These are phyloP conservation scores for Starmerella vitae DNA, from an alignment of 805 yeast genomes.

Conservation along the genomic window DNA sequence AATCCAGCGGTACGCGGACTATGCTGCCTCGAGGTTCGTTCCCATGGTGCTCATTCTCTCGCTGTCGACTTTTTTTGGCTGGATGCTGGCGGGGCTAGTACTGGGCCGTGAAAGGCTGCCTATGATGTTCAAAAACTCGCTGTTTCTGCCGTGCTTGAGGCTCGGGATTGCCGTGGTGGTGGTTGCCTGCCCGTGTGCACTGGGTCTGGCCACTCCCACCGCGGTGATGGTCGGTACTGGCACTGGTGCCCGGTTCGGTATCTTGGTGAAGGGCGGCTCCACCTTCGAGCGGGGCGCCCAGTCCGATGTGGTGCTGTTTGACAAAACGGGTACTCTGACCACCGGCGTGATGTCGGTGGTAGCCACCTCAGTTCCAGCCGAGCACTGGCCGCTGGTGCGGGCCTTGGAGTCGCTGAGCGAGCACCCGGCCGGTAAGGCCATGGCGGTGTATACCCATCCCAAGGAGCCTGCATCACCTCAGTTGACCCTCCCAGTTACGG, in stretches of 20 bases:
- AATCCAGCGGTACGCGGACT: slow-evolving; percentile 78
- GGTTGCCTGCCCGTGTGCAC: slow-evolving; percentile 97
- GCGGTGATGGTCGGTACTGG: slow-evolving; percentile 99
- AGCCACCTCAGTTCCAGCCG: slow-evolving; percentile 14
- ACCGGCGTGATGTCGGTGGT: slow-evolving; percentile 57
- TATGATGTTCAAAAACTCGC: slow-evolving; percentile 40
- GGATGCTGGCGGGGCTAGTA: slow-evolving; percentile 34
- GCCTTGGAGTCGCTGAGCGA: slow-evolving; percentile 58
- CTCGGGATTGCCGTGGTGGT: slow-evolving; percentile 84
- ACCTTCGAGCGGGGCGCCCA: slow-evolving; percentile 60
- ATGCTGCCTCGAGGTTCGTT: slow-evolving; percentile 72
- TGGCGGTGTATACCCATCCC: slow-evolving; percentile 25
- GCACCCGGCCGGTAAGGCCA: slow-evolving; percentile 77
- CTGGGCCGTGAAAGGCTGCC: slow-evolving; percentile 32
- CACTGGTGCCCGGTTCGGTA: slow-evolving; percentile 80
- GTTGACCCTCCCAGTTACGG: neutral
- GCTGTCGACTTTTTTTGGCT: slow-evolving; percentile 46
- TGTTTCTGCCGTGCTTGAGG: slow-evolving; percentile 54
- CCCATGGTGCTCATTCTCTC: slow-evolving; percentile 57
- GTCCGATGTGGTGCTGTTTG: slow-evolving; percentile 61
- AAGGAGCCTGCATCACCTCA: slow-evolving; percentile 1
- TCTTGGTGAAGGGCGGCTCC: slow-evolving; percentile 86
- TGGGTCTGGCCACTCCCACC: slow-evolving; percentile 95
- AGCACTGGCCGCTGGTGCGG: slow-evolving; percentile 43
- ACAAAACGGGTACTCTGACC: slow-evolving; percentile 93